Evolutionary conservation across 768 basidiomycete genomes (phyloP).

Genomic region (Boletus sp.): DNA sequence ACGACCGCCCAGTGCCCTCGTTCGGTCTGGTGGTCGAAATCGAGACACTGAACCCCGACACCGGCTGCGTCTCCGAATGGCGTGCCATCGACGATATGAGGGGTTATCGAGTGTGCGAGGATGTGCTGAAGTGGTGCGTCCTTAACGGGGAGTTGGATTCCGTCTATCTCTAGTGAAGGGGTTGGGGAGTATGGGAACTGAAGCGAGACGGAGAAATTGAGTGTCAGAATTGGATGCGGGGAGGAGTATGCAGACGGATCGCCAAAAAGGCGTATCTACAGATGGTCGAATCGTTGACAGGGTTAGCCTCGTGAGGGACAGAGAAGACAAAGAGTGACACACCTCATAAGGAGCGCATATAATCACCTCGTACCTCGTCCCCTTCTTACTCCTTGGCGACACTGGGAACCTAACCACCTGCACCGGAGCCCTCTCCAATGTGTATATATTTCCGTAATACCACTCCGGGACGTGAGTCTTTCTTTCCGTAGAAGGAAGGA

Average conservation of each 20-base stretch:
- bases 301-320: neutral
- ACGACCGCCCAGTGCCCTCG: constrained; percentile 57
- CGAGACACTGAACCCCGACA: constrained; percentile 53
- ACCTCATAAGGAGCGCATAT: constrained; percentile 87
- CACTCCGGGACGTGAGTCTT: constrained; percentile 45
- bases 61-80: constrained; percentile 73
- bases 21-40: constrained; percentile 8
- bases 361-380: constrained; percentile 63
- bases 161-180: neutral
- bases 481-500: constrained; percentile 49
- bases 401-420: constrained; percentile 51
- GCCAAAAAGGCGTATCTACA: constrained; percentile 79
- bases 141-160: neutral
- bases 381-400: constrained; percentile 34
- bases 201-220: constrained; percentile 50
- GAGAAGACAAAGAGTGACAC: neutral
- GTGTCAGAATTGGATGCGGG: constrained; percentile 51
- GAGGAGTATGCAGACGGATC: constrained; percentile 51
- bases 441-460: constrained; percentile 88
- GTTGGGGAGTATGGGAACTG: constrained; percentile 25
- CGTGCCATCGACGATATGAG: constrained; percentile 73
- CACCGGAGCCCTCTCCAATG: constrained; percentile 50
- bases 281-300: neutral
- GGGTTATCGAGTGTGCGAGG: constrained; percentile 51
- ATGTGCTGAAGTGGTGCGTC: constrained; percentile 38